phyloP scores from a whole-genome alignment of 768 basidiomycete species.

The Pholiota microspora region DNA sequence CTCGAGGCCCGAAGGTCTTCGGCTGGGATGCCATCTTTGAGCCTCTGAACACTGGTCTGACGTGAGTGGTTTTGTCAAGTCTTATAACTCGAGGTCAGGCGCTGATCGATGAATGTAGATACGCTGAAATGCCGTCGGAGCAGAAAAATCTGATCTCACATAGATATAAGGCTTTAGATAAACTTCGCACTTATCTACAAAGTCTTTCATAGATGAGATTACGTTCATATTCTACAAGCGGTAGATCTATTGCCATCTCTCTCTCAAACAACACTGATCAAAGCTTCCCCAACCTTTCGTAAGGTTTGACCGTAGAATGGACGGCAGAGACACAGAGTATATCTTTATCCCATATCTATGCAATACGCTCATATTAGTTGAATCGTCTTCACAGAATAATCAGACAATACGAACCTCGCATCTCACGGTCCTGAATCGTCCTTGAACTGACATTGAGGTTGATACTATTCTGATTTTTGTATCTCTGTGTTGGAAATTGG shows the following conservation, averaged over 20 bases:
- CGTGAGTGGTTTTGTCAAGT: conserved; percentile 46
- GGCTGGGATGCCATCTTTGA: conserved; percentile 94
- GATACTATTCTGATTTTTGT: conserved; percentile 39
- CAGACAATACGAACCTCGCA: conserved; percentile 37
- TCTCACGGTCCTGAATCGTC: conserved; percentile 38
- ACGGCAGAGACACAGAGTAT: conserved; percentile 43
- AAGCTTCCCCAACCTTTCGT: background rate
- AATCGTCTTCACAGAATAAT: background rate
- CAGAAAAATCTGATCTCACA: conserved; percentile 77
- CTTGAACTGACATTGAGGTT: conserved; percentile 39
- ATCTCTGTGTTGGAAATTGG: no score
- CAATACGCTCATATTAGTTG: background rate
- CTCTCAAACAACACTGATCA: background rate
- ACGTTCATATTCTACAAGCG: no score
- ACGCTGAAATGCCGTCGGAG: conserved; percentile 71
- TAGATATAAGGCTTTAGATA: conserved; percentile 69
- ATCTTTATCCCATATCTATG: conserved; percentile 39
- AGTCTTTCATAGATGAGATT: conserved; percentile 20
- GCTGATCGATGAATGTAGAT: conserved; percentile 35
- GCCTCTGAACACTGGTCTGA: conserved; percentile 70
- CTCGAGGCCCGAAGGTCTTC: conserved; percentile 75
- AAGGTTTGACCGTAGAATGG: conserved; percentile 37
- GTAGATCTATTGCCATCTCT: no score
- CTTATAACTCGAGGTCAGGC: background rate
- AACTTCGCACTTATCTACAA: conserved; percentile 53